A percentile compares a stretch with the other conserved stretches of the same genome.
Conservation (phyloP, 441 rosid genomes). For the Gossypium schwendimanii region DNA sequence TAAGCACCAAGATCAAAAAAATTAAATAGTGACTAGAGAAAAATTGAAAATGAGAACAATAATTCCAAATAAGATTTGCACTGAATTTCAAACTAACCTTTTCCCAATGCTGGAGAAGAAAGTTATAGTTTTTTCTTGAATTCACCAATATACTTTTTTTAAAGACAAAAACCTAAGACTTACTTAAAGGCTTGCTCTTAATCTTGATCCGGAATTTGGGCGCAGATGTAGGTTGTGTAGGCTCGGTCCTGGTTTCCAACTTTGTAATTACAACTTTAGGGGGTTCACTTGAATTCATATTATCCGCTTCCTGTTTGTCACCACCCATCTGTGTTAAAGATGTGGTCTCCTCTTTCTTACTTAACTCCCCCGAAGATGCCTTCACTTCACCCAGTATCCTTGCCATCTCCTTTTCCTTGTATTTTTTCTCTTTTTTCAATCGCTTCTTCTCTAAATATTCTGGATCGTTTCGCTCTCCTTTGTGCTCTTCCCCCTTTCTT, state of each 20-base stretch:
- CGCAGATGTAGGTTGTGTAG: constrained; percentile 37
- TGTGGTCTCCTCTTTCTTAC: constrained; percentile 28
- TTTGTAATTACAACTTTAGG: constrained; percentile 23
- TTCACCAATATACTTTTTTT: too few relatives aligned
- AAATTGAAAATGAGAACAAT: too few relatives aligned
- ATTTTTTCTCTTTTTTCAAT: constrained; percentile 76
- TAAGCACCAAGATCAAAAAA: too few relatives aligned
- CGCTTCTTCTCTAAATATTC: constrained; percentile 70
- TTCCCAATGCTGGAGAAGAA: too few relatives aligned
- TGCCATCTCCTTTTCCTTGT: constrained; percentile 67
- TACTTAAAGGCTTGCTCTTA: constrained; percentile 52
- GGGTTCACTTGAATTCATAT: constrained; percentile 29
- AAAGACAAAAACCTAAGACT: constrained; percentile 12
- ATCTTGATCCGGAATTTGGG: constrained; percentile 63
- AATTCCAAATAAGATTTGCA: too few relatives aligned
- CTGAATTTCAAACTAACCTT: too few relatives aligned
- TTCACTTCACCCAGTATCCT: constrained; percentile 47
- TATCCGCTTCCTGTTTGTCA: constrained; percentile 22
- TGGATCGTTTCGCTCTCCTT: constrained; percentile 40
- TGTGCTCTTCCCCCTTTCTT: constrained; percentile 47
- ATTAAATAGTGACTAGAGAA: too few relatives aligned
- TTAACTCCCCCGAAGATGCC: constrained; percentile 23
- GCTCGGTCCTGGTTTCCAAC: constrained; percentile 46
- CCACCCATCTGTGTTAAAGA: constrained; percentile 24
- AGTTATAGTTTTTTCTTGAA: too few relatives aligned